These are phyloP conservation scores for Lasiodiplodia theobromae DNA, from an alignment of 2,329 filamentous ascomycete species.

Conservation along the genomic window DNA sequence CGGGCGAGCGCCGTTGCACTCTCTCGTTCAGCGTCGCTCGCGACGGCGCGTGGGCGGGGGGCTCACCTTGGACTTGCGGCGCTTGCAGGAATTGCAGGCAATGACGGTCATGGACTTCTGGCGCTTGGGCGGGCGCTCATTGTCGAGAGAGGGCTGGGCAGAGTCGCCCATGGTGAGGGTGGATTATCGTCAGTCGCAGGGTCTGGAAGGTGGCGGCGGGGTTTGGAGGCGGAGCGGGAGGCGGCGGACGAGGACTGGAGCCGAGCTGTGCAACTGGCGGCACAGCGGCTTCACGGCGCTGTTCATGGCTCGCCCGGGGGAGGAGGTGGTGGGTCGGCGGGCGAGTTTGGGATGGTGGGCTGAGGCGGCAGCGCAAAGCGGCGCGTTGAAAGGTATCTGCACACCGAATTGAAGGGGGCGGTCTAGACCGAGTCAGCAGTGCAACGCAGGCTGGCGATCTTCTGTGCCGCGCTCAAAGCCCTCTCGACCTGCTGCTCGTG, in stretches of 20 bases:
- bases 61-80: slow-evolving; percentile 26
- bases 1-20: slow-evolving; percentile 27
- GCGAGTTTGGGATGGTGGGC: slow-evolving; percentile 8
- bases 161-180: slow-evolving; percentile 15
- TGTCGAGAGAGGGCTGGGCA: background rate
- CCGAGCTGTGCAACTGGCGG: slow-evolving; percentile 17
- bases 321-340: background rate
- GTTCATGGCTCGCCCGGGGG: slow-evolving; percentile 14
- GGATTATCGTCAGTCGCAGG: background rate
- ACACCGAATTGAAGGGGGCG: slow-evolving; percentile 5
- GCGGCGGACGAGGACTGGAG: slow-evolving; percentile 2
- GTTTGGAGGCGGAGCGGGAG: slow-evolving; percentile 8
- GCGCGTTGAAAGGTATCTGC: slow-evolving; percentile 11
- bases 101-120: slow-evolving; percentile 28
- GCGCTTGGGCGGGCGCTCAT: slow-evolving; percentile 21
- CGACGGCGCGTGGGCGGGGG: background rate
- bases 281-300: slow-evolving; percentile 22
- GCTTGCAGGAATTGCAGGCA: slow-evolving; percentile 28
- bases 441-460: background rate
- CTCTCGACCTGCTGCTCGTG: background rate
- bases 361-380: background rate
- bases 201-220: background rate
- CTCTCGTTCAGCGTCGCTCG: slow-evolving; percentile 1
- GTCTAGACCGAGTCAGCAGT: slow-evolving; percentile 11
- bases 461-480: background rate